phyloP scores from a whole-genome alignment of 1,139 yeast species.

The Diutina scorzettiae region DNA sequence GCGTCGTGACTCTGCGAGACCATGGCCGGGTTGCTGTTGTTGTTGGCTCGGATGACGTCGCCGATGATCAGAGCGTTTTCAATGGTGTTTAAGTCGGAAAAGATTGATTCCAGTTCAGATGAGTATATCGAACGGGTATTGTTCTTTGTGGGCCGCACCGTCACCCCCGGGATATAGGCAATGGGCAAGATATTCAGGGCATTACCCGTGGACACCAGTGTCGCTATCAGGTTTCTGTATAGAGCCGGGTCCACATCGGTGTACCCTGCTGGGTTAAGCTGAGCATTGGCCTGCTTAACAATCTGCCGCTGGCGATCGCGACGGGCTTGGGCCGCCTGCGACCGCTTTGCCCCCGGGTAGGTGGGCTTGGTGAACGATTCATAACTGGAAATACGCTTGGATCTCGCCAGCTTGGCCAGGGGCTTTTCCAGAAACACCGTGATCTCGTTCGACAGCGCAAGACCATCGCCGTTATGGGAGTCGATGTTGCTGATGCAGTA shows the following conservation, averaged over 20 bases:
- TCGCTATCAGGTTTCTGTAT: conserved; percentile 38
- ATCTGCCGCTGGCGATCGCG: conserved; percentile 8
- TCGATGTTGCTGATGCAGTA: conserved; percentile 4
- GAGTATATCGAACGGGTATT: conserved; percentile 37
- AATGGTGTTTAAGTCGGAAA: conserved; percentile 38
- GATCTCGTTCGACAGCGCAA: conserved; percentile 1
- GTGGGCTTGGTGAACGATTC: conserved; percentile 25
- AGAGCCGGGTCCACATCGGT: conserved; percentile 13
- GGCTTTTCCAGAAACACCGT: conserved; percentile 1
- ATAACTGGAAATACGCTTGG: conserved; percentile 27
- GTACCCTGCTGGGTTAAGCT: background rate
- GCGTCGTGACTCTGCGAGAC: conserved; percentile 8
- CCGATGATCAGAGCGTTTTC: conserved; percentile 47
- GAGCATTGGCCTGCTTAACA: conserved; percentile 6
- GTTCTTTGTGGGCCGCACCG: conserved; percentile 44
- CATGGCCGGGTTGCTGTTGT: conserved; percentile 10
- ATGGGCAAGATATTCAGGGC: conserved; percentile 88
- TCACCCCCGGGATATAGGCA: conserved; percentile 90
- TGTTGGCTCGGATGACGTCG: conserved; percentile 26
- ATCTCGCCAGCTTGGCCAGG: conserved; percentile 8
- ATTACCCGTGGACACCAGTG: conserved; percentile 52
- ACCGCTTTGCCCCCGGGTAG: conserved; percentile 14
- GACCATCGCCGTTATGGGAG: conserved; percentile 4
- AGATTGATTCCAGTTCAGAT: conserved; percentile 37
- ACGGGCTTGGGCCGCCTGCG: conserved; percentile 7